Conservation (phyloP, 805 yeast genomes). For the Kodamaea kaohsiungensis region DNA sequence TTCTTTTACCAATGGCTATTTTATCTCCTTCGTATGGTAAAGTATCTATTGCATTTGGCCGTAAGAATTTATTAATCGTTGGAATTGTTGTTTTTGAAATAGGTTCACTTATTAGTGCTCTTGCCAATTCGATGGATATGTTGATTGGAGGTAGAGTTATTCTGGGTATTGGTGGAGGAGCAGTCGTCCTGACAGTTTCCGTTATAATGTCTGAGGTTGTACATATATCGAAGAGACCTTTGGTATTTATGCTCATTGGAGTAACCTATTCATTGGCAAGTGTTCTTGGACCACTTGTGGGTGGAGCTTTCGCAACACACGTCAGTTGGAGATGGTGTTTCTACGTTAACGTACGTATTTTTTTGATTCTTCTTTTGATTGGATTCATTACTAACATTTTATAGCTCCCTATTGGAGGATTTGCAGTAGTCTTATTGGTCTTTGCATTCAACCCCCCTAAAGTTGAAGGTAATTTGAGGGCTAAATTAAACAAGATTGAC, state of each 20-base stretch:
- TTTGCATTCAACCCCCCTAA: slow-evolving; percentile 23
- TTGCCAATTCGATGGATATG: slow-evolving; percentile 36
- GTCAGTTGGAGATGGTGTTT: slow-evolving; percentile 31
- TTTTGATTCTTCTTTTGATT: background rate
- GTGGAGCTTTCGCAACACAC: slow-evolving; percentile 26
- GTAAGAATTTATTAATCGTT: slow-evolving; percentile 30
- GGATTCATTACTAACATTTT: background rate
- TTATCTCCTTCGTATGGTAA: slow-evolving; percentile 41
- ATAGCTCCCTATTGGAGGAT: slow-evolving; percentile 23
- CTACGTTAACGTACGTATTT: slow-evolving; percentile 18
- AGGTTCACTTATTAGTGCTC: slow-evolving; percentile 41
- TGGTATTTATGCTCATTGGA: slow-evolving; percentile 22
- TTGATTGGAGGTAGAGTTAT: slow-evolving; percentile 43
- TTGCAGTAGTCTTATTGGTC: slow-evolving; percentile 19
- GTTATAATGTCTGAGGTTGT: slow-evolving; percentile 34
- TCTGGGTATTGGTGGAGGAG: slow-evolving; percentile 41
- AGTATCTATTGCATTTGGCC: slow-evolving; percentile 36
- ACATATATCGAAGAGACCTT: slow-evolving; percentile 27
- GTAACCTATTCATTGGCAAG: slow-evolving; percentile 23
- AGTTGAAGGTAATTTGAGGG: slow-evolving; percentile 11
- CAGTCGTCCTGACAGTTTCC: slow-evolving; percentile 30
- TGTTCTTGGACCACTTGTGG: slow-evolving; percentile 27
- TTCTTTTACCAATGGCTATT: slow-evolving; percentile 34
- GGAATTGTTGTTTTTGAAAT: slow-evolving; percentile 30
- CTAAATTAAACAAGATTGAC: slow-evolving; percentile 20